Percentiles rank a stretch among this genome's conserved stretches.
These are phyloP conservation scores for Trichodelitschia bisporula DNA, from an alignment of 495 filamentous ascomycete species.

Conservation along the genomic window DNA sequence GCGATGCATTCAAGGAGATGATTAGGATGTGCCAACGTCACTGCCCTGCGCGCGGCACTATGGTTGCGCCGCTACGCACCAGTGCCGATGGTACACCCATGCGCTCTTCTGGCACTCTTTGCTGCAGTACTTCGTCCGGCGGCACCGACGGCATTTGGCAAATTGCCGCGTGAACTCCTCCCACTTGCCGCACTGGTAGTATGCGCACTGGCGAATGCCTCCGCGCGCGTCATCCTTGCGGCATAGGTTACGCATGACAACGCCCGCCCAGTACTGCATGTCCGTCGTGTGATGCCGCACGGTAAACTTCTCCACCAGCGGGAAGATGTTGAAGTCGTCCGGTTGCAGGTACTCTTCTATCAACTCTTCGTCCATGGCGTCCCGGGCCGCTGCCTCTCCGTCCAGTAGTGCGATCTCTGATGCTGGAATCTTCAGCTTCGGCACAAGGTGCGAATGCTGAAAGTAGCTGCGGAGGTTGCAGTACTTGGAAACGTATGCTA, in stretches of 20 bases:
- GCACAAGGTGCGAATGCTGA: constrained; percentile 81
- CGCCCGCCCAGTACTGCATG: constrained; percentile 98
- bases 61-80: constrained; percentile 89
- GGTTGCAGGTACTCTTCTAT: constrained; percentile 69
- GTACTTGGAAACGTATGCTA: constrained; percentile 96
- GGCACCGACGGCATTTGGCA: constrained; percentile 88
- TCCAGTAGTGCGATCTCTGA: constrained; percentile 65
- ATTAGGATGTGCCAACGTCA: too few species aligned
- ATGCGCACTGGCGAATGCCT: constrained; percentile 88
- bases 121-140: constrained; percentile 97
- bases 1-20: too few species aligned
- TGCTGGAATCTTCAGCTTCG: constrained; percentile 66
- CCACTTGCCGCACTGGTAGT: constrained; percentile 96
- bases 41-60: too few species aligned
- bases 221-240: constrained; percentile 87
- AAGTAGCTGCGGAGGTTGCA: constrained; percentile 91
- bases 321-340: constrained; percentile 95
- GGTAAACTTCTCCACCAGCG: constrained; percentile 93
- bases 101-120: constrained; percentile 98
- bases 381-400: constrained; percentile 18
- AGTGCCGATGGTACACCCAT: constrained; percentile 93
- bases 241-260: constrained; percentile 96
- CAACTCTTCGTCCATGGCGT: constrained; percentile 27
- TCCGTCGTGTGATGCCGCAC: constrained; percentile 80
- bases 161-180: constrained; percentile 90